Percentiles rank a stretch among this genome's conserved stretches.
These are phyloP conservation scores for Ailanthus altissimus DNA, from an alignment of 345 rosid genomes.

Conservation along the genomic window DNA sequence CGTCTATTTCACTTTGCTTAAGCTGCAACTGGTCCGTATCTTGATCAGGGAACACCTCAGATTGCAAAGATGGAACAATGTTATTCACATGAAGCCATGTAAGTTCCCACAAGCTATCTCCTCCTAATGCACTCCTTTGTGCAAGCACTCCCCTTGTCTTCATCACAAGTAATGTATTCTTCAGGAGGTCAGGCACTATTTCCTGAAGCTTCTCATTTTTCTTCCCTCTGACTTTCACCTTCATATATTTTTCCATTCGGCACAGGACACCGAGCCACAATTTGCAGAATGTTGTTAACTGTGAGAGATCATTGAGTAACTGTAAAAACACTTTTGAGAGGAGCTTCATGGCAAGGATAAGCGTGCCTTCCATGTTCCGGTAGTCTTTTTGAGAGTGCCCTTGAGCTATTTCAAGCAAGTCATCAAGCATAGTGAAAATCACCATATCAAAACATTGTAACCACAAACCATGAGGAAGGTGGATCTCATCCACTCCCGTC, in stretches of 20 bases:
- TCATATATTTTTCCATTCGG: slow-evolving; percentile 92
- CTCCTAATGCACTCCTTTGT: slow-evolving; percentile 86
- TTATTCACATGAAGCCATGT: slow-evolving; percentile 96
- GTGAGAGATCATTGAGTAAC: slow-evolving; percentile 68
- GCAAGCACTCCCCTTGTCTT: slow-evolving; percentile 77
- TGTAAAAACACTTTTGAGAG: slow-evolving; percentile 77
- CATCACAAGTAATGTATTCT: slow-evolving; percentile 81
- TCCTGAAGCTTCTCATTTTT: slow-evolving; percentile 96
- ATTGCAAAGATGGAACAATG: slow-evolving; percentile 72
- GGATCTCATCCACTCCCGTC: slow-evolving; percentile 72
- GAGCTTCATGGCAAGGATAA: slow-evolving; percentile 73
- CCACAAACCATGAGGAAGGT: slow-evolving; percentile 73
- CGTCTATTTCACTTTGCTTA: slow-evolving; percentile 24
- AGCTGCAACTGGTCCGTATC: slow-evolving; percentile 38
- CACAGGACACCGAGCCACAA: slow-evolving; percentile 90
- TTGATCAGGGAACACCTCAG: slow-evolving; percentile 86
- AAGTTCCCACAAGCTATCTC: slow-evolving; percentile 97
- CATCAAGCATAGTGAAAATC: slow-evolving; percentile 90
- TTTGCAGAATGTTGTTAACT: slow-evolving; percentile 84
- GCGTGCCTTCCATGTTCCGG: slow-evolving; percentile 93
- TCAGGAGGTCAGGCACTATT: slow-evolving; percentile 78
- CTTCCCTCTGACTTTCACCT: slow-evolving; percentile 83
- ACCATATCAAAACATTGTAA: slow-evolving; percentile 85
- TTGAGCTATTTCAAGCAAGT: slow-evolving; percentile 87
- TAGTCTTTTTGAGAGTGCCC: slow-evolving; percentile 93